phyloP scores from a whole-genome alignment of 2,329 filamentous ascomycete genomes.

The Emmonsia crescens region DNA sequence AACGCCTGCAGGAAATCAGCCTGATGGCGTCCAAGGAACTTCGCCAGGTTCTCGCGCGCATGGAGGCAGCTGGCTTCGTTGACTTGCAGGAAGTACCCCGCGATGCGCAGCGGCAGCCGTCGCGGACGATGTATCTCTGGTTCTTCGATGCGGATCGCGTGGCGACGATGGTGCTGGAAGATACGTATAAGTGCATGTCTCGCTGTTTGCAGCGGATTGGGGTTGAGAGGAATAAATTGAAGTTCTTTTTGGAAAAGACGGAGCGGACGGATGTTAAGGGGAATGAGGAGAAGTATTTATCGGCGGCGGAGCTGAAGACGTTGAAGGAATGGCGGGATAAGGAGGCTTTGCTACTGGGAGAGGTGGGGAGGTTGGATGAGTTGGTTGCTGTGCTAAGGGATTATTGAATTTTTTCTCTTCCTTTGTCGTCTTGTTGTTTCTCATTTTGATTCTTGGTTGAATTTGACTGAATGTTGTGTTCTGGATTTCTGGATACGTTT shows the following conservation, averaged over 20 bases:
- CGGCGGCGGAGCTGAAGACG: constrained; percentile 58
- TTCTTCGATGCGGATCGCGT: constrained; percentile 73
- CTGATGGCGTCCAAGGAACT: constrained; percentile 80
- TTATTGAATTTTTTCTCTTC: constrained; percentile 39
- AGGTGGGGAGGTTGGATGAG: constrained; percentile 73
- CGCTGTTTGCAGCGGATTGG: constrained; percentile 70
- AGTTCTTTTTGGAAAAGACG: constrained; percentile 66
- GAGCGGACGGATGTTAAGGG: constrained; percentile 79
- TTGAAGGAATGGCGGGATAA: constrained; percentile 52
- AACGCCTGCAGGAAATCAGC: constrained; percentile 66
- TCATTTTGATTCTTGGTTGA: not conserved
- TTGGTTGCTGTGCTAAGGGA: constrained; percentile 75
- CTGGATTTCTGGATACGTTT: not conserved
- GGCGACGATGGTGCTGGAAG: constrained; percentile 59
- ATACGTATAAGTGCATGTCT: constrained; percentile 82
- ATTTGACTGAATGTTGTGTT: not conserved
- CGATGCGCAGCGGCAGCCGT: constrained; percentile 70
- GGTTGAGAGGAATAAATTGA: constrained; percentile 61
- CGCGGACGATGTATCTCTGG: constrained; percentile 81
- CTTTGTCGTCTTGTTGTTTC: not conserved
- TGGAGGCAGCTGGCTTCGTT: constrained; percentile 77
- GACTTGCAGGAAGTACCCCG: constrained; percentile 91
- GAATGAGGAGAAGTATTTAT: constrained; percentile 70
- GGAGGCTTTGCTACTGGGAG: constrained; percentile 62
- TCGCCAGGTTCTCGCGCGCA: constrained; percentile 69